Percentiles rank a stretch among this genome's conserved stretches.
phyloP scores from a whole-genome alignment of 495 filamentous ascomycete species.

The Astrocystis sublimbata region DNA sequence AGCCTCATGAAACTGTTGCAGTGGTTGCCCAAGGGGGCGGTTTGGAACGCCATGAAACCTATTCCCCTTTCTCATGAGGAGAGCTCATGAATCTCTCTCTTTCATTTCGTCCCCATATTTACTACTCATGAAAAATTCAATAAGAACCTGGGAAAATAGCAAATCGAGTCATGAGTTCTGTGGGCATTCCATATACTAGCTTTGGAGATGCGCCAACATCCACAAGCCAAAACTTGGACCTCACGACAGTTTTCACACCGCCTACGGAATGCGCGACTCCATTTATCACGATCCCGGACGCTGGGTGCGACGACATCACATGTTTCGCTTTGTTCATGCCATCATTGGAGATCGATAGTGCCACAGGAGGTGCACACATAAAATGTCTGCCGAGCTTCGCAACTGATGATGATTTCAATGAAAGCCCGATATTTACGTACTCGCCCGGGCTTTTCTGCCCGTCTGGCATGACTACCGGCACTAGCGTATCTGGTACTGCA shows the following conservation, averaged over 20 bases:
- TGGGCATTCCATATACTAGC: no score
- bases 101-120: background rate
- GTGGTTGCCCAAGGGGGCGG: background rate
- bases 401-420: background rate
- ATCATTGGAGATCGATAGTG: background rate
- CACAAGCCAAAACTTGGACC: background rate
- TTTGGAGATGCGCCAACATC: background rate
- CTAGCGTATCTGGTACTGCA: background rate
- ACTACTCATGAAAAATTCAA: background rate
- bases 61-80: background rate
- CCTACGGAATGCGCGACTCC: background rate
- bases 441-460: background rate
- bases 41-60: no score
- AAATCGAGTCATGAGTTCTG: background rate
- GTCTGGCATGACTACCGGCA: background rate
- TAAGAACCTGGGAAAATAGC: background rate
- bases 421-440: conserved; percentile 1
- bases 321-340: conserved; percentile 1
- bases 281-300: background rate
- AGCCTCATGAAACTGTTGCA: background rate
- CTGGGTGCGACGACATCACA: background rate
- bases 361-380: background rate
- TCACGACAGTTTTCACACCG: background rate
- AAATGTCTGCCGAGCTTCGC: background rate
- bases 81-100: background rate